phyloP scores from a whole-genome alignment of 176 grass and related monocot genomes.

The Oryza glumipatula region DNA sequence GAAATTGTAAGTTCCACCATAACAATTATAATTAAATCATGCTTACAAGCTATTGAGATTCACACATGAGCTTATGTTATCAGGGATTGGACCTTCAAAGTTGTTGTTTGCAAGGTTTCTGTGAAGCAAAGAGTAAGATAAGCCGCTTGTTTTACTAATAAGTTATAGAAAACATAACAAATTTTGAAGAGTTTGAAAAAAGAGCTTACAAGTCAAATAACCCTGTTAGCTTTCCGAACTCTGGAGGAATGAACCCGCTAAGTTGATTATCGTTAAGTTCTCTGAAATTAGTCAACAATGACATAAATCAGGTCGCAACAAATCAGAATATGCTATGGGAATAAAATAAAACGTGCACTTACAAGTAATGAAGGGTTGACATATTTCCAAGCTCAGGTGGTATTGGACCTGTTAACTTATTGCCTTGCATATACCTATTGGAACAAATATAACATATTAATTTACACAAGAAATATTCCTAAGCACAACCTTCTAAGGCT shows the following conservation, averaged over 20 bases:
- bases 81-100: conserved; percentile 85
- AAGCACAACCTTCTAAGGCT: background rate
- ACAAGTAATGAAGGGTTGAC: conserved; percentile 97
- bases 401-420: conserved; percentile 72
- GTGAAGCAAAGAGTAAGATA: conserved; percentile 9
- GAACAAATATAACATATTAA: background rate
- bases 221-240: conserved; percentile 87
- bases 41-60: conserved; percentile 99
- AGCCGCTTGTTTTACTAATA: background rate
- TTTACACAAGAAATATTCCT: background rate
- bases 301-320: background rate
- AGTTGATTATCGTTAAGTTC: conserved; percentile 94
- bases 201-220: conserved; percentile 89
- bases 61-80: conserved; percentile 92
- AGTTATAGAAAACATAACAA: background rate
- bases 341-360: conserved; percentile 6
- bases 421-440: conserved; percentile 85
- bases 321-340: background rate
- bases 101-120: conserved; percentile 94
- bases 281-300: conserved; percentile 49
- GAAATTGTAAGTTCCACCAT: background rate
- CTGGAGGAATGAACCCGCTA: conserved; percentile 77
- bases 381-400: conserved; percentile 96
- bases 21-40: background rate
- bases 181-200: background rate